phyloP scores from a whole-genome alignment of 768 basidiomycete species.

The Rhodotorula babjevae region DNA sequence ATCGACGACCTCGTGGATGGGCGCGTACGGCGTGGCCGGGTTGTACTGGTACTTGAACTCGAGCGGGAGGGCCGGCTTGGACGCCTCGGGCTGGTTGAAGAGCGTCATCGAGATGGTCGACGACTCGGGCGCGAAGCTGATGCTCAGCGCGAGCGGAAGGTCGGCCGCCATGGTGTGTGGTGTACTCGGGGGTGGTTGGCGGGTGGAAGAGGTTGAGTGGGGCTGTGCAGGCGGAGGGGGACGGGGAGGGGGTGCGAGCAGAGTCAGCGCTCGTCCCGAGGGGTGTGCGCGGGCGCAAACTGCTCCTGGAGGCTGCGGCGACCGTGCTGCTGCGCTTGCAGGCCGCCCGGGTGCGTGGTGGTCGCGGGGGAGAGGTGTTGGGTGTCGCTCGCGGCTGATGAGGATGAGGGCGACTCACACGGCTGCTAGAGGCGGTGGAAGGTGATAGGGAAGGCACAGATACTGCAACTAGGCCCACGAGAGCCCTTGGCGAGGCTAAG shows the following conservation, averaged over 20 bases:
- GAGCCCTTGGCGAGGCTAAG: too few relatives aligned
- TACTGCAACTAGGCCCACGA: too few relatives aligned
- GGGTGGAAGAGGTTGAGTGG: neutral
- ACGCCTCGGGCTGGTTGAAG: conserved; percentile 35
- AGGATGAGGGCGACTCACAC: too few relatives aligned
- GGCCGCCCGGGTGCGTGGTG: too few relatives aligned
- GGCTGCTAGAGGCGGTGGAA: neutral
- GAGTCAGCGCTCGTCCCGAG: neutral
- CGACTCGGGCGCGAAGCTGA: conserved; percentile 35
- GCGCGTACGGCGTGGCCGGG: conserved; percentile 79
- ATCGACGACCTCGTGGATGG: conserved; percentile 77
- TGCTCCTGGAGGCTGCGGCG: too few relatives aligned
- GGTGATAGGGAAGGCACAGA: neutral
- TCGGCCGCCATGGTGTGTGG: conserved; percentile 28
- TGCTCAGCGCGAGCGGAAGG: conserved; percentile 39
- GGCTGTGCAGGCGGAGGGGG: too few relatives aligned
- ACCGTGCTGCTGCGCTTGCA: too few relatives aligned
- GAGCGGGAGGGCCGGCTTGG: conserved; percentile 63
- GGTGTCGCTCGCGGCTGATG: too few relatives aligned
- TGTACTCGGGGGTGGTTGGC: neutral
- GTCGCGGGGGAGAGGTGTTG: too few relatives aligned
- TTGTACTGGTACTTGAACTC: conserved; percentile 76
- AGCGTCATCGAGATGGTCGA: conserved; percentile 38
- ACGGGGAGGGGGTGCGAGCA: neutral
- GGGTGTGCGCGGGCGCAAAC: neutral